Base-by-base conservation (phyloP, 306 rosid species). In the Cucurbita argyrosperma region DNA sequence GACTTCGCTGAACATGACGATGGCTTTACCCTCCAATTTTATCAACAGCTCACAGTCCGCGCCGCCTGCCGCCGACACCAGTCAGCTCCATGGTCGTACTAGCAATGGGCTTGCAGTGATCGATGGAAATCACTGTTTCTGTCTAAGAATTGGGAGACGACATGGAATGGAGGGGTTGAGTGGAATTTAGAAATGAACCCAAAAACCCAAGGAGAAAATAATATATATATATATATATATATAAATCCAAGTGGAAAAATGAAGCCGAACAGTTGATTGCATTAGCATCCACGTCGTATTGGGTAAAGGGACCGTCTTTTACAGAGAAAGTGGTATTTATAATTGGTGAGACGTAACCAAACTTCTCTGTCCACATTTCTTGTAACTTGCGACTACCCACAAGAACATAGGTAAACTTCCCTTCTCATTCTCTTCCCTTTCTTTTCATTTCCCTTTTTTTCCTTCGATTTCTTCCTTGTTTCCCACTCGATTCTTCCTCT, bases 281-380 rank as follows among this genome's bases (percentile, higher is more conserved):
- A 13, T 49, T 47, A 49, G 74, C 74, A 47, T 49, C 74, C 74
- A 69, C 55, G 57, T 68, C 60, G 74, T 35, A 50, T 70, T 16
- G 46, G 45, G 74, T 69, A 61, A 69, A 50, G 55, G 58, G 12
- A 49, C 45, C 74, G 40, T 68, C 42, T 47, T 67, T 68, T 47
- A 26, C 73, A 69, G 74, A 30, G 74, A 50, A 49, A 70, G 46
- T 51, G 45, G 58, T 70, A 51, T 70, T 70, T 70, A 70, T 70
- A 50, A 51, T 26, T 70, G 12, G 45, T 11, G 10, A 66, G 71
- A 64, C 49, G 35, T 66, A n/a, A 35, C 47, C 74, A 70, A 30
- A 67, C 65, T 72, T 78, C 77, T 77, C 82, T 77, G 86, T 87
- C 88, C 90, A 85, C 83, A 81, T 85, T 92, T 87, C 88, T 85